Evolutionary conservation across 164 flowering plant genomes (phyloP), one percentile per base, ranked within the genome.

Genomic region (Kingdonia uniflora): DNA sequence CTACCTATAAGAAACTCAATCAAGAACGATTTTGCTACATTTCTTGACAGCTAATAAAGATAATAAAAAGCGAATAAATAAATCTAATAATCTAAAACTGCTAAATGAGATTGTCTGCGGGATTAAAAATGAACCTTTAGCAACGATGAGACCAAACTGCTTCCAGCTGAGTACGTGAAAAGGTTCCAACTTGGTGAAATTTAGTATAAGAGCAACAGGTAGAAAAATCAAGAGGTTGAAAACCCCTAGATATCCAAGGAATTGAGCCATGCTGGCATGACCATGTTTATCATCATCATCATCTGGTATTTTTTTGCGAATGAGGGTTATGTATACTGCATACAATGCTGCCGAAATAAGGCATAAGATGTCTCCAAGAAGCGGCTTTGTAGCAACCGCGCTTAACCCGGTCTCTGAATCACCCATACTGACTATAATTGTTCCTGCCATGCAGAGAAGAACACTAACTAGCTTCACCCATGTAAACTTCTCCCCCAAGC

Each of bases 361-460:
- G 47, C 95, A 72, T 43, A 88, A 74, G 54, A 83, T 63, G 66
- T 94, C 95, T 41, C 99, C 99, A 22, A 86, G 81, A 60, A 76
- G 80, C 63, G 95, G 95, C 42, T 79, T 78, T 50, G 91, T 52
- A 62, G 85, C 83, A 68, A 60, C 55, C 57, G 63, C 62, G 66
- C 62, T 76, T 40, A 55, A 52, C 22, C 56, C 67, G 0, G 79
- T 23, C 39, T 51, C 59, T 11, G 88, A 74, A 63, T 94, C 97
- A 39, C 83, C 95, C 61, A 84, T 65, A 66, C 97, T 88, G 51
- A 94, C 99, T 58, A 87, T 75, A 56, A 88, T 76, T 15, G 97
- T 86, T 19, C 99, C 99, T 19, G 68, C 87, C 97, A 94, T 94
- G 78, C 97, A 94, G 57, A 94, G 85, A 51, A 88, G 83, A 52